These are phyloP conservation scores for Ascochyta pisi DNA, from an alignment of 2,329 filamentous ascomycete species.

Conservation along the genomic window DNA sequence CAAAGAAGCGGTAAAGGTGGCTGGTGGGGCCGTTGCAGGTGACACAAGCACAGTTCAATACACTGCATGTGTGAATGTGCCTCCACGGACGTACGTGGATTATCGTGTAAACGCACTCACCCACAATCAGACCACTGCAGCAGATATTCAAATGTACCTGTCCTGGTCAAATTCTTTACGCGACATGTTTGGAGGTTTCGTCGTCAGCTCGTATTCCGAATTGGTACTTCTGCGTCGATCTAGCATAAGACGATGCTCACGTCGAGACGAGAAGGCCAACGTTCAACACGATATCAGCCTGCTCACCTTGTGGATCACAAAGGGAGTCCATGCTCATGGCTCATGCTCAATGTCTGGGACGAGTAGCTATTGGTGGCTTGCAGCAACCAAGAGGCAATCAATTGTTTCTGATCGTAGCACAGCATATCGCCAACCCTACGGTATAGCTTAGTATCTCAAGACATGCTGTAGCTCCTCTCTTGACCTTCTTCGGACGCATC, in stretches of 20 bases:
- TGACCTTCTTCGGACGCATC: conserved; percentile 27
- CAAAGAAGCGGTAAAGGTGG: neutral
- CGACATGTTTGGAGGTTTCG: neutral
- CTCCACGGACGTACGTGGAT: neutral
- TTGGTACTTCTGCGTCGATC: neutral
- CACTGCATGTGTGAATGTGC: neutral
- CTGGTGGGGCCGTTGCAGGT: neutral
- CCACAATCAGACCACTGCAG: too few relatives aligned
- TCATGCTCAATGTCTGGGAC: too few relatives aligned
- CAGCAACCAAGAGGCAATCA: too few relatives aligned
- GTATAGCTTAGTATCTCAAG: neutral
- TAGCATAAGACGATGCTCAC: too few relatives aligned
- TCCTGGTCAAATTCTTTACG: neutral
- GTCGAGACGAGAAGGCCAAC: too few relatives aligned
- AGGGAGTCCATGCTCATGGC: too few relatives aligned
- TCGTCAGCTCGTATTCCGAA: neutral
- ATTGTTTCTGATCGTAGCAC: too few relatives aligned
- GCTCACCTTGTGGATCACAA: too few relatives aligned
- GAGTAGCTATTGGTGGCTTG: too few relatives aligned
- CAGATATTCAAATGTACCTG: neutral
- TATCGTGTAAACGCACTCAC: neutral
- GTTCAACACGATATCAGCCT: too few relatives aligned
- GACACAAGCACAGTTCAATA: neutral
- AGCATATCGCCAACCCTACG: neutral
- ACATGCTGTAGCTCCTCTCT: conserved; percentile 21